Evolutionary conservation across 352 stramenopile genomes (phyloP), one percentile per base, ranked within the genome.

Genomic region (Phytophthora niederhauseri): DNA sequence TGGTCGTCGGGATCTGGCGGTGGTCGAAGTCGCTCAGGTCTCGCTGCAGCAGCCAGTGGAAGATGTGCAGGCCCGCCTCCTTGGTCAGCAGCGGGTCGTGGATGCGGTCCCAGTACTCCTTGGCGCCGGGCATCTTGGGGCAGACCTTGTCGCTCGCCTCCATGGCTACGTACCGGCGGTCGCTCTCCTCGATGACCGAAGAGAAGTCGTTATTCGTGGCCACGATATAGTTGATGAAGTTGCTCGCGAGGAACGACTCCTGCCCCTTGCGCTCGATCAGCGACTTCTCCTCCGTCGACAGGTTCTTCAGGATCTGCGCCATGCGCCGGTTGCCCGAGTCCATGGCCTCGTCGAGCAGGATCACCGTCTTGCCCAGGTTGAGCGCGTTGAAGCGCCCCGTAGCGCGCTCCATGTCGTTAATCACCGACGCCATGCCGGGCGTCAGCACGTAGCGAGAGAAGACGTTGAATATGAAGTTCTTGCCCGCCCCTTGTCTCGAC

Each of bases 381-480:
- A 15, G n/a, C 45, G 20, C 45, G 45, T 51, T 51, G 19, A 51
- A 51, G 17, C 45, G 45, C n/a, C 6, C 17, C 17, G 17, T 20
- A 19, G 19, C 9, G n/a, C 19, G 17, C 45, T 51, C n/a, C n/a
- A 51, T 28, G 45, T 51, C 45, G n/a, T 24, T 26, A 7, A 28
- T 19, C 6, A 51, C 45, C 45, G 45, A 24, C n/a, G 45, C 17
- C 45, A 51, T 51, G n/a, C 6, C 12, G 1, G 45, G 45, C n/a
- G 17, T 51, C 6, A 51, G 45, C 45, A 51, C 45, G 20, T 51
- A 51, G n/a, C 45, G n/a, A 1, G 45, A 24, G 45, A 28, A 51
- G n/a, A 51, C 45, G 45, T 51, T 51, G 8, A 26, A 51, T 4
- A 51, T 51, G 45, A 51, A 51, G 45, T 51, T 51, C 45, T 51